Conservation (phyloP, 2,329 filamentous ascomycete genomes). For the Blumeriella jaapii region DNA sequence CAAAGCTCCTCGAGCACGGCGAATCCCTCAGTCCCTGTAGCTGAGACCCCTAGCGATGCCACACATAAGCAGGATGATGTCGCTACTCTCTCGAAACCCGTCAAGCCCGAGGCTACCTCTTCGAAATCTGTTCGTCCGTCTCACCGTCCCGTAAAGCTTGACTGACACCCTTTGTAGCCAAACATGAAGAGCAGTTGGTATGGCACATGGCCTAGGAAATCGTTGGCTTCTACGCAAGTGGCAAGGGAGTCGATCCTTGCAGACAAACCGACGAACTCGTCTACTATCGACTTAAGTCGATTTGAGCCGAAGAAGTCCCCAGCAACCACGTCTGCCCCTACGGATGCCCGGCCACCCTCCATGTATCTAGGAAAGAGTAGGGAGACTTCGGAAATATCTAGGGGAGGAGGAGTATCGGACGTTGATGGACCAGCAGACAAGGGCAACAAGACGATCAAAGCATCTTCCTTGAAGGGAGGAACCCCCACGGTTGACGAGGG, state of each 20-base stretch:
- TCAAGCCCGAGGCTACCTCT: constrained; percentile 7
- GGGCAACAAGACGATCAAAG: constrained; percentile 1
- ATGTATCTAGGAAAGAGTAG: constrained; percentile 27
- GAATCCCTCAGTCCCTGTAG: constrained; percentile 4
- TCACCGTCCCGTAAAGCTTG: background rate
- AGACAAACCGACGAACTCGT: constrained; percentile 26
- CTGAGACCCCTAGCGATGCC: constrained; percentile 5
- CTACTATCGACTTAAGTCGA: constrained; percentile 20
- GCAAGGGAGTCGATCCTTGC: constrained; percentile 50
- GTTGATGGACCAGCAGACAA: constrained; percentile 6
- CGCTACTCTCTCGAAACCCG: constrained; percentile 7
- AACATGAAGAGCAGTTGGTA: constrained; percentile 42
- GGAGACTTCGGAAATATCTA: constrained; percentile 25
- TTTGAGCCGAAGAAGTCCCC: constrained; percentile 21
- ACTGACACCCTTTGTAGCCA: constrained; percentile 14
- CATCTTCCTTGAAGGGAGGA: background rate
- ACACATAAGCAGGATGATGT: constrained; percentile 8
- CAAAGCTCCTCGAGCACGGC: constrained; percentile 6
- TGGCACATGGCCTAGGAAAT: constrained; percentile 48
- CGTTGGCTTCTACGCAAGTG: constrained; percentile 46
- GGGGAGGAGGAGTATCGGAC: constrained; percentile 19
- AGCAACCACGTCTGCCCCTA: constrained; percentile 9
- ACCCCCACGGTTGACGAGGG: background rate
- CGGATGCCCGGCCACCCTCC: constrained; percentile 21
- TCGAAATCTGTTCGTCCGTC: constrained; percentile 13